These are phyloP conservation scores for Trematosphaeria pertusa DNA, from an alignment of 2,329 filamentous ascomycete genomes.

Conservation along the genomic window DNA sequence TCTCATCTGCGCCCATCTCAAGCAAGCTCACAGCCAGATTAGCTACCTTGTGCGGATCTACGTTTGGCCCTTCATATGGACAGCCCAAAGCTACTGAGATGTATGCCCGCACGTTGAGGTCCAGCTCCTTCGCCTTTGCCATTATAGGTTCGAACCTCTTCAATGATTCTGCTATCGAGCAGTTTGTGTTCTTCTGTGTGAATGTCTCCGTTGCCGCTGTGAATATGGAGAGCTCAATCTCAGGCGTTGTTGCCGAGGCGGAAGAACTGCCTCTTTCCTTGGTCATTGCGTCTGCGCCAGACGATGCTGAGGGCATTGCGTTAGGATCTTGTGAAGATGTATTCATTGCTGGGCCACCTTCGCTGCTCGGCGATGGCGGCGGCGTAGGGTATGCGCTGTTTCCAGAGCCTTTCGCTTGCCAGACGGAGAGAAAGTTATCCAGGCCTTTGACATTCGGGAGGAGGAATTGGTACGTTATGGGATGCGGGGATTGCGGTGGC, in stretches of 20 bases:
- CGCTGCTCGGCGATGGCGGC: constrained; percentile 45
- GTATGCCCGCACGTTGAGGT: constrained; percentile 76
- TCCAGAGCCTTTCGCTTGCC: constrained; percentile 50
- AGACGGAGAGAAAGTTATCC: constrained; percentile 65
- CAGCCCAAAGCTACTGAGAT: constrained; percentile 78
- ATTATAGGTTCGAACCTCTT: constrained; percentile 75
- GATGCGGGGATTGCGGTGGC: constrained; percentile 60
- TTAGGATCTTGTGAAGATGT: constrained; percentile 53
- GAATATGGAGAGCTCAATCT: constrained; percentile 76
- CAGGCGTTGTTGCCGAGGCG: constrained; percentile 20
- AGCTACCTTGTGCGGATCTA: constrained; percentile 66
- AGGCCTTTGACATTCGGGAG: constrained; percentile 79
- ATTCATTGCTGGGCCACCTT: constrained; percentile 49
- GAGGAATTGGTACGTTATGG: constrained; percentile 79
- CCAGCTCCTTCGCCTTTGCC: constrained; percentile 67
- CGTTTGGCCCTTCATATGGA: constrained; percentile 72
- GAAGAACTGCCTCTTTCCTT: no score
- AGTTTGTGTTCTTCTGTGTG: constrained; percentile 82
- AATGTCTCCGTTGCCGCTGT: constrained; percentile 83
- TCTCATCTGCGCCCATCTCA: constrained; percentile 89
- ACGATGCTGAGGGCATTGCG: constrained; percentile 47
- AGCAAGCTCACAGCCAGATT: constrained; percentile 70
- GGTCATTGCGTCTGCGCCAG: constrained; percentile 44
- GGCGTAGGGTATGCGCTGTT: constrained; percentile 59
- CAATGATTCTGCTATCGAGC: constrained; percentile 76